Percentiles rank a stretch among this genome's conserved stretches.
Evolutionary conservation across 805 yeast genomes (phyloP).

Genomic region (Candida bentonensis): DNA sequence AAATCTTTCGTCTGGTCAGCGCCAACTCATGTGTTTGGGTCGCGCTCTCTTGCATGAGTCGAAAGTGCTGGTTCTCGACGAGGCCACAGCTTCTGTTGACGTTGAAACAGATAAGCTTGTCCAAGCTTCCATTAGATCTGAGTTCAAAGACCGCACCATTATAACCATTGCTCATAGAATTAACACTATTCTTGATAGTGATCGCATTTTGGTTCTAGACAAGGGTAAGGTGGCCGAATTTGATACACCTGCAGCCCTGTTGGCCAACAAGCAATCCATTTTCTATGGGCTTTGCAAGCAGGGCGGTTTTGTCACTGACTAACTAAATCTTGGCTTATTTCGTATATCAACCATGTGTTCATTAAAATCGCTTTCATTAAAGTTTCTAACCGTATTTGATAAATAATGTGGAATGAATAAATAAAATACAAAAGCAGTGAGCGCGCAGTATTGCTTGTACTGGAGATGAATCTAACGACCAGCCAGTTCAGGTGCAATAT

Average conservation of each 20-base stretch:
- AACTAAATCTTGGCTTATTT: too few relatives aligned
- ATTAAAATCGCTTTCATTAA: too few relatives aligned
- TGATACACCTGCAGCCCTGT: slow-evolving; percentile 46
- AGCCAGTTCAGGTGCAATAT: too few relatives aligned
- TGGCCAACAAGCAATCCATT: slow-evolving; percentile 47
- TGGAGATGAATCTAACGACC: too few relatives aligned
- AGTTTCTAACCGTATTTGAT: not conserved
- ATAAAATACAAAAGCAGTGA: not conserved
- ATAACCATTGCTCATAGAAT: slow-evolving; percentile 73
- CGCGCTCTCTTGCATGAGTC: slow-evolving; percentile 59
- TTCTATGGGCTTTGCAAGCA: slow-evolving; percentile 73
- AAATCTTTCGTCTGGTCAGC: slow-evolving; percentile 70
- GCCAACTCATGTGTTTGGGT: slow-evolving; percentile 66
- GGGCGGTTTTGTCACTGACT: slow-evolving; percentile 54
- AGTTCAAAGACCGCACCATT: slow-evolving; percentile 54
- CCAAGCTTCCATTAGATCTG: slow-evolving; percentile 48
- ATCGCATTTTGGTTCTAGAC: slow-evolving; percentile 44
- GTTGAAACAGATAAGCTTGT: slow-evolving; percentile 64
- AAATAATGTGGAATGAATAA: not conserved
- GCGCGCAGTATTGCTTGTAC: too few relatives aligned
- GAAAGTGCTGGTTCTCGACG: slow-evolving; percentile 57
- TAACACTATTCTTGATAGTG: slow-evolving; percentile 51
- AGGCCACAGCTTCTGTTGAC: slow-evolving; percentile 54
- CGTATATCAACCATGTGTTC: not conserved
- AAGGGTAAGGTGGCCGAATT: slow-evolving; percentile 38